phyloP scores from a whole-genome alignment of 2,329 filamentous ascomycete species.

The Torrubiellomyces zombiae region DNA sequence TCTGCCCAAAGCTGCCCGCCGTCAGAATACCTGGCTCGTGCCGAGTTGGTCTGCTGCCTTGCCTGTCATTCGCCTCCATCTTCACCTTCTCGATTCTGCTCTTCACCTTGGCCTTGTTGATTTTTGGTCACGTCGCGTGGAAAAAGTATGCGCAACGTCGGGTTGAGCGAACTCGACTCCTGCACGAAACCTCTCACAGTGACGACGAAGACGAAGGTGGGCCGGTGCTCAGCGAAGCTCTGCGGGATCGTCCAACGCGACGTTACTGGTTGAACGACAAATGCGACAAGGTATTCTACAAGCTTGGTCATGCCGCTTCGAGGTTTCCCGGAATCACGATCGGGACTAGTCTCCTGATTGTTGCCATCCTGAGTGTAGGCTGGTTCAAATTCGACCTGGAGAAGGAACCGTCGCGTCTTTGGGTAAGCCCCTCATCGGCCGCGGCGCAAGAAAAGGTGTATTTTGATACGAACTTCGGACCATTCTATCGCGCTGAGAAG shows the following conservation, averaged over 20 bases:
- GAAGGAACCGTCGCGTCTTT: slow-evolving; percentile 74
- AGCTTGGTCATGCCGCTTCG: slow-evolving; percentile 65
- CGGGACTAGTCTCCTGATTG: slow-evolving; percentile 52
- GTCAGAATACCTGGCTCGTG: slow-evolving; percentile 57
- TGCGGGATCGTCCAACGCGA: slow-evolving; percentile 62
- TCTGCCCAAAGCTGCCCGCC: slow-evolving; percentile 68
- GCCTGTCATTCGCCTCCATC: slow-evolving; percentile 83
- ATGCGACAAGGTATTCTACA: slow-evolving; percentile 65
- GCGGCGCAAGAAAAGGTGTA: slow-evolving; percentile 88
- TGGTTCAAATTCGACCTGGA: slow-evolving; percentile 86
- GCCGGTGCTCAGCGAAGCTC: slow-evolving; percentile 51
- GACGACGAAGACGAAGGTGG: slow-evolving; percentile 93
- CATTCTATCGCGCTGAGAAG: slow-evolving; percentile 90
- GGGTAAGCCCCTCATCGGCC: slow-evolving; percentile 88
- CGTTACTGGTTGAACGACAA: slow-evolving; percentile 73
- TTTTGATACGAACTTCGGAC: slow-evolving; percentile 85
- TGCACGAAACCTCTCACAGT: slow-evolving; percentile 69
- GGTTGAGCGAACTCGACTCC: slow-evolving; percentile 66
- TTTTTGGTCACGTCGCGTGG: slow-evolving; percentile 62
- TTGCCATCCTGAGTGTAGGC: slow-evolving; percentile 66
- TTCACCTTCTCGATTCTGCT: slow-evolving; percentile 68
- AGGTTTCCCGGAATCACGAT: slow-evolving; percentile 78
- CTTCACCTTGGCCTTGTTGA: slow-evolving; percentile 44
- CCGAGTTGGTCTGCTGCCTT: slow-evolving; percentile 75
- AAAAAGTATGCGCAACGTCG: slow-evolving; percentile 56